A percentile compares a stretch with the other conserved stretches of the same genome.
phyloP scores from a whole-genome alignment of 345 rosid species.

The Brassica juncea region DNA sequence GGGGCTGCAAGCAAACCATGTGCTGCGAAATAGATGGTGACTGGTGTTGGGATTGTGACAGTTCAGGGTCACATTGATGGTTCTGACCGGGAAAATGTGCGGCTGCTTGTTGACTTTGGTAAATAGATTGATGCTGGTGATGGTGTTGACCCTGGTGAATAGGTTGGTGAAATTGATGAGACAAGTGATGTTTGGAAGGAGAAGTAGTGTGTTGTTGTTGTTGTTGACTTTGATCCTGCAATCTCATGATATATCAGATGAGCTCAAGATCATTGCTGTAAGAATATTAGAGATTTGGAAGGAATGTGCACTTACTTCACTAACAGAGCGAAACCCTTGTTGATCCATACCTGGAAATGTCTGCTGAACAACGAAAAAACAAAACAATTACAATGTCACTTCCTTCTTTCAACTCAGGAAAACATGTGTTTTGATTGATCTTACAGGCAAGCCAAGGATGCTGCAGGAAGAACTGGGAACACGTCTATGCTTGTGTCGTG shows the following conservation, averaged over 20 bases:
- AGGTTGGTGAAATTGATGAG: conserved; percentile 77
- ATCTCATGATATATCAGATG: conserved; percentile 4
- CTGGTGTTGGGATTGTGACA: conserved; percentile 60
- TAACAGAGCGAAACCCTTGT: conserved; percentile 45
- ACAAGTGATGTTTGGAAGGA: conserved; percentile 71
- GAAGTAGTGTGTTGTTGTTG: conserved; percentile 40
- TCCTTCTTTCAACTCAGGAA: not conserved
- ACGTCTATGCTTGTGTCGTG: conserved; percentile 87
- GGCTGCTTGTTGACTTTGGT: conserved; percentile 56
- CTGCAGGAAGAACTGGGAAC: conserved; percentile 51
- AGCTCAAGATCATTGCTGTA: conserved; percentile 8
- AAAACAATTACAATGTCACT: conserved; percentile 19
- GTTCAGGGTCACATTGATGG: conserved; percentile 72
- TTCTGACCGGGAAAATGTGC: conserved; percentile 62
- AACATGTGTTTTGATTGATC: conserved; percentile 23
- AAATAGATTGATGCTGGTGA: conserved; percentile 64
- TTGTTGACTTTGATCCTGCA: conserved; percentile 41
- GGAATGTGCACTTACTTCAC: conserved; percentile 49
- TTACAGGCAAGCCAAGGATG: conserved; percentile 68
- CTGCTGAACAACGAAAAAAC: conserved; percentile 45
- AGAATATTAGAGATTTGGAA: not conserved
- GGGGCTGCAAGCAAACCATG: conserved; percentile 63
- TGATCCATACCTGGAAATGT: conserved; percentile 54
- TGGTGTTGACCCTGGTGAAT: conserved; percentile 38
- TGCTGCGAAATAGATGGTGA: conserved; percentile 76